phyloP scores from a whole-genome alignment of 73 alveolate genomes.

The Tetrahymena borealis region DNA sequence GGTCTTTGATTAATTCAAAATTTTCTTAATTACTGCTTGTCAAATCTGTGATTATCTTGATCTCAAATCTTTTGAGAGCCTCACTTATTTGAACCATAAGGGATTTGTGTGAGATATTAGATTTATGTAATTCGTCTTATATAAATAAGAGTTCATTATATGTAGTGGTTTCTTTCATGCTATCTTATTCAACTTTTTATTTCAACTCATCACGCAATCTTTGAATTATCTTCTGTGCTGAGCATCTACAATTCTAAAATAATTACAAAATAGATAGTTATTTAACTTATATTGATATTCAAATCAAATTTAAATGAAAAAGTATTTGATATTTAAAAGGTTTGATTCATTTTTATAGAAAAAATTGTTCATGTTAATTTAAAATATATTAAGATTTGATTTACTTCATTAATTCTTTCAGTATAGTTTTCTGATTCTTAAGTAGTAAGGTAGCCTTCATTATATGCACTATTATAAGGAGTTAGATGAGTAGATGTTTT shows the following conservation, averaged over 20 bases:
- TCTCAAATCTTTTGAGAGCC: neutral
- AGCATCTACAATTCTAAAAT: neutral
- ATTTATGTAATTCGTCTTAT: neutral
- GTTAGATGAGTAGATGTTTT: neutral
- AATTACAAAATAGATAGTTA: neutral
- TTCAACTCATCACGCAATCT: neutral
- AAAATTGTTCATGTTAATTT: neutral
- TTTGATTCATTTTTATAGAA: neutral
- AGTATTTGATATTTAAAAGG: neutral
- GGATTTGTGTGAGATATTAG: neutral
- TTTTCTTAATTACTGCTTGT: neutral
- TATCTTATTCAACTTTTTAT: neutral
- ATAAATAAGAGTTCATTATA: neutral
- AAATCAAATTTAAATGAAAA: neutral
- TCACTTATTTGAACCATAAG: neutral
- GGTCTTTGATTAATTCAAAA: neutral
- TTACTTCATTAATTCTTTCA: neutral
- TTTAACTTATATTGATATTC: neutral
- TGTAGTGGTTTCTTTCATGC: neutral
- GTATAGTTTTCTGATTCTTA: neutral
- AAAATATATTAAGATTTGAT: neutral
- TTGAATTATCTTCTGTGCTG: neutral
- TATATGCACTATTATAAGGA: neutral
- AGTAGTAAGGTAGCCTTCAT: neutral
- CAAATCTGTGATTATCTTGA: neutral